Base-by-base conservation (phyloP, 257 asterid species). In the Primulina huaijiensis region DNA sequence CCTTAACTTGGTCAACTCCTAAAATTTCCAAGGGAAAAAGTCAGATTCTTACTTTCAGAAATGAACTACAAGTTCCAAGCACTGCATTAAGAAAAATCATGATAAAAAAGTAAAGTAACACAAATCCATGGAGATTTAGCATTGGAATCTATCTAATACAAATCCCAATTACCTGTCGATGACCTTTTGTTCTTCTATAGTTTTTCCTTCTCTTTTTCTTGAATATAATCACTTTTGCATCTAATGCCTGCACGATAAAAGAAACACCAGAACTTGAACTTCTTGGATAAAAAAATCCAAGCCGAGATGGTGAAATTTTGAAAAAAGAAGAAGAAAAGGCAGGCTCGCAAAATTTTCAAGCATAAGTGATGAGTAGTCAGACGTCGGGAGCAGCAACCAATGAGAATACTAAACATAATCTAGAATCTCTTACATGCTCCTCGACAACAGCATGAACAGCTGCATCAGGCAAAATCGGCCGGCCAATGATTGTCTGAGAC, bases 131-230 rank as follows among this genome's bases (percentile, higher is more conserved):
- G 43, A 65, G 4, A 53, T 31, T 20, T 17, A 61, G 29, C 58
- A 16, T 20, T 23, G 5, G 65, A 68, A 74, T n/a, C 37, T 20
- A 59, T 66, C 63, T 53, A 53, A 17, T 4, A 19, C 4, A 68
- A 7, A 71, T 43, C 70, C 57, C 62, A 73, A 61, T 64, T 81
- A 90, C 99, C 97, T 90, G 99, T 23, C 99, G 82, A 82, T 93
- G 99, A 70, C 99, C 99, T 25, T 78, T 85, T 10, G 82, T 89
- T 81, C 96, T 86, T 77, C 99, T 83, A 74, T 93, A 93, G 82
- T 93, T 93, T 90, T 93, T 93, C 62, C 99, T 83, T 82, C 96
- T 90, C 73, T 90, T 93, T 78, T 93, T 93, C 96, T 93, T 93
- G 86, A 93, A 93, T 76, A 93, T 82, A 75, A 93, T 81, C 77